Base-by-base conservation (phyloP, 1,284 basidiomycete genomes). In the Marasmius oreades region DNA sequence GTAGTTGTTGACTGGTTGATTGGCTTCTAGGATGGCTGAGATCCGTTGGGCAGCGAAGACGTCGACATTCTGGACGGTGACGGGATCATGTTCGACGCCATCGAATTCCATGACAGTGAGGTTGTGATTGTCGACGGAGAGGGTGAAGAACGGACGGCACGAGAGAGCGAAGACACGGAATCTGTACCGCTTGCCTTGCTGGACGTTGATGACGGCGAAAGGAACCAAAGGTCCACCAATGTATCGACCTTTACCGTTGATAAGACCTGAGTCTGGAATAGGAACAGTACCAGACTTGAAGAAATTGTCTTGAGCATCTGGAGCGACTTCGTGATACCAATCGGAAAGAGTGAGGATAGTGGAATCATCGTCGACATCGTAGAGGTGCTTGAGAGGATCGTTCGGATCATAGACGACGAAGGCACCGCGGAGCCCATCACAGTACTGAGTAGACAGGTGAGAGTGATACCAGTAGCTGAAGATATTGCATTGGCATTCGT, bases 161-260 rank as follows among this genome's bases (percentile, higher is more conserved):
- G 78, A 70, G 65, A 79, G 76, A 64, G 82, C 80, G 69, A 88
- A 74, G 55, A 88, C 60, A 16, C 86, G 72, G 54, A 76, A 66
- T 31, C 70, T 63, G 63, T 76, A 78, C 37, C 72, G 64, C 57
- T 68, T 66, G 11, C 70, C 70, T 12, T 60, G 56, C 33, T 66
- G 62, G 23, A 77, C 74, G 18, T 68, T 72, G 55, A 76, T 67
- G 14, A 75, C 67, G 11, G 73, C 66, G 50, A 67, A 71, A 2
- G 67, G 66, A 5, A 72, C 66, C 20, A 61, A 45, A 7, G 74
- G 69, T 5, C 59, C 66, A n/a, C 56, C 63, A 4, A 57, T 51
- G 37, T 62, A 77, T 2, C 67, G 61, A 6, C 80, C 79, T 34
- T 52, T 55, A 18, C 75, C 73, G 58, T 77, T 76, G 61, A 77